phyloP scores from a whole-genome alignment of 345 rosid species.

The Nephelium lappaceum region DNA sequence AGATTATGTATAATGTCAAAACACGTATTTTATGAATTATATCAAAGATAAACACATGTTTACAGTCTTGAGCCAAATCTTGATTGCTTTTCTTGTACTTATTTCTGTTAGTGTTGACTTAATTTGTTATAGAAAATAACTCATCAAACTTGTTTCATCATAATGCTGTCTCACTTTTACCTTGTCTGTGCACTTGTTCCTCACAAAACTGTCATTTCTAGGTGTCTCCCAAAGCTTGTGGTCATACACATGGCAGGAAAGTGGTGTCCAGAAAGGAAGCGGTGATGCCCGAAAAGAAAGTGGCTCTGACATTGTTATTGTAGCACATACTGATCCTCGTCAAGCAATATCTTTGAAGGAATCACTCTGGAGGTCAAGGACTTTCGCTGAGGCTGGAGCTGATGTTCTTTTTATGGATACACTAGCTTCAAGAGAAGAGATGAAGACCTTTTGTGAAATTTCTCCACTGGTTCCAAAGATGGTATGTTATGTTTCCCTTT shows the following conservation, averaged over 20 bases:
- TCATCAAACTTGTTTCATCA: background rate
- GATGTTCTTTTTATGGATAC: constrained; percentile 86
- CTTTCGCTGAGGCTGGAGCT: constrained; percentile 95
- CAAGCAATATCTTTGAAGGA: constrained; percentile 84
- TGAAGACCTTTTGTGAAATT: constrained; percentile 87
- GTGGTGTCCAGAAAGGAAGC: constrained; percentile 93
- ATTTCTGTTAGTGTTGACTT: background rate
- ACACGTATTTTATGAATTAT: too few species aligned
- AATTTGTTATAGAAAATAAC: background rate
- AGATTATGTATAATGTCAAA: too few species aligned
- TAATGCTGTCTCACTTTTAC: background rate
- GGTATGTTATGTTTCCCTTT: constrained; percentile 44
- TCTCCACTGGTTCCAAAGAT: constrained; percentile 80
- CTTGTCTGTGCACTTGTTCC: constrained; percentile 19
- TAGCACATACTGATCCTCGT: constrained; percentile 83
- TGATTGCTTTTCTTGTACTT: background rate
- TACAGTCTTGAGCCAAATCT: background rate
- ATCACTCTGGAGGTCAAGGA: constrained; percentile 78
- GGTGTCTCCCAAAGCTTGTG: constrained; percentile 85
- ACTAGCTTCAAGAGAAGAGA: constrained; percentile 83
- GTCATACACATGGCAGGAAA: constrained; percentile 65
- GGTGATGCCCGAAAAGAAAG: constrained; percentile 76
- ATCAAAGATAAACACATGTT: background rate
- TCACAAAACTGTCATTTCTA: constrained; percentile 31
- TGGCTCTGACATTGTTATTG: constrained; percentile 78